Base-by-base conservation (phyloP, 2,329 filamentous ascomycete species). In the Diaporthe vaccinii region DNA sequence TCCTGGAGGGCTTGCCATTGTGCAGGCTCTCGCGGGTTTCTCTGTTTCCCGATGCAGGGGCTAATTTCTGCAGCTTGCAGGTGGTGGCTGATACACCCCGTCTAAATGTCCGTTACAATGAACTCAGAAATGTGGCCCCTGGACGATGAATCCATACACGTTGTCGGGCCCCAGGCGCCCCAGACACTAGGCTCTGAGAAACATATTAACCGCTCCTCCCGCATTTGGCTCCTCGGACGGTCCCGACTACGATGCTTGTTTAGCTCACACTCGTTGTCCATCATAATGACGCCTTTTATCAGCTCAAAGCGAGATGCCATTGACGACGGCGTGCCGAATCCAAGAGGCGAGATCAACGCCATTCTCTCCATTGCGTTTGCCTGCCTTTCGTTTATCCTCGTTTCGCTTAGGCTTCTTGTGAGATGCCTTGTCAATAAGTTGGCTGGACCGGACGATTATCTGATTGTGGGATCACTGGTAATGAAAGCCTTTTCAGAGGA, bases 291-390 rank as follows among this genome's bases (percentile, higher is more conserved):
- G 39, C 57, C 25, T 39, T 72, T 46, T 39, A 7, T 58, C 53
- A 28, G 36, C 17, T 34, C 1, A 25, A 58, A 34, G 80, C 83
- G 14, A 87, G 86, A 78, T 57, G 76, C 75, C 22, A 78, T 78
- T 39, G 76, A 78, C 72, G 76, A 78, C 25, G 71, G 72, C 15
- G 51, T 76, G 9, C 71, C 70, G 14, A 78, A 78, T 53, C 75
- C 75, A 12, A 59, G 73, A 4, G 76, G 76, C n/a, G 49, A 76
- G n/a, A 75, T 41, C 34, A 73, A 77, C 8, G 46, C 73, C 41
- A 53, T 59, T 6, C 75, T 75, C 36, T 75, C 76, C 10, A 76
- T 78, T n/a, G 72, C 74, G n/a, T 76, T 78, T 15, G 74, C 71
- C 44, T 74, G 69, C 67, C 46, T 78, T 14, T 72, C 76, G 22